Evolutionary conservation across 2,329 filamentous ascomycete genomes (phyloP), one percentile per base, ranked within the genome.

Genomic region (Microdochium paspali): DNA sequence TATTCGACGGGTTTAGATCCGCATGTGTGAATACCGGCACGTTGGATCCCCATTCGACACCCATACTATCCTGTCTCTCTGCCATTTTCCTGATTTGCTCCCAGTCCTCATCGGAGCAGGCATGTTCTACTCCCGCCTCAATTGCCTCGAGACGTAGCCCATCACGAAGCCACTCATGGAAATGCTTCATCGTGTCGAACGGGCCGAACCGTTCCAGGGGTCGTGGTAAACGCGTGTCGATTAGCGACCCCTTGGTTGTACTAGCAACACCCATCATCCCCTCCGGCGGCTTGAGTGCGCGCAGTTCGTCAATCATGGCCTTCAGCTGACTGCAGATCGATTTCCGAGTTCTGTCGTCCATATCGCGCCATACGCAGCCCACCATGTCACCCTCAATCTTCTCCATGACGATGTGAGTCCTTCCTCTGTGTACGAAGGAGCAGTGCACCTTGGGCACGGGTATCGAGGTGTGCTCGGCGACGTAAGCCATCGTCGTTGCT

Each of bases 361-460:
- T 23, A 12, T 6, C 12, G 9, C 24, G 21, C 42, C 42, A 44
- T 7, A 10, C 42, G 24, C 42, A 10, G 10, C 42, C 9, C 12
- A n/a, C 42, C 42, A 44, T 35, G 6, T n/a, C 18, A 6, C 31
- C 31, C 10, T n/a, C 7, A 9, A 35, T 9, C 31, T 35, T 35
- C 10, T n/a, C 18, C 71, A 76, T 77, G 1, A 75, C 59, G 40
- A 76, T 73, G 52, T 72, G 72, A 1, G 67, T 60, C 3, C 52
- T 51, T 18, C 62, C 63, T 10, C 63, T 61, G 46, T 65, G 58
- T 1, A 60, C 46, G 45, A 76, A 76, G 30, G 70, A 60, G 50
- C 62, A 71, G 51, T 70, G 60, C 1, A 75, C 60, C 10, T 63
- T 62, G 2, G 73, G 72, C 0, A 74, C 66, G 3, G 71, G 71